Conservation (phyloP, 1,284 basidiomycete genomes). For the Peniophora sp. region DNA sequence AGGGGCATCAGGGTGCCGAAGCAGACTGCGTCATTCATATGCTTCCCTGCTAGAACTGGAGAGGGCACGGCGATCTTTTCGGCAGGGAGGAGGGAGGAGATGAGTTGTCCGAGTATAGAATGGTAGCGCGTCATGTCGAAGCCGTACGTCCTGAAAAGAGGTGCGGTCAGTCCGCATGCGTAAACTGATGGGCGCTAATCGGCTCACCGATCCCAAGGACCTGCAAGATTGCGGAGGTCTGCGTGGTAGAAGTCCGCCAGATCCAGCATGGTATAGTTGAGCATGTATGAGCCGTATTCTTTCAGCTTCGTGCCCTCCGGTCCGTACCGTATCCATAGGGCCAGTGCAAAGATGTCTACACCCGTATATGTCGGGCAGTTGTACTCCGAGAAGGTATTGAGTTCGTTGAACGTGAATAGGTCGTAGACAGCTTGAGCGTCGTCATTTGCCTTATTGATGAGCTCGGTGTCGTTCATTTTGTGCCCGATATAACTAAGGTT, state of each 20-base stretch:
- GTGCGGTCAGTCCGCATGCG: background rate
- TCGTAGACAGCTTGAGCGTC: conserved; percentile 4
- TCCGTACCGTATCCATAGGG: conserved; percentile 3
- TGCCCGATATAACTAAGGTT: conserved; percentile 4
- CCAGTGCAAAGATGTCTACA: conserved; percentile 4
- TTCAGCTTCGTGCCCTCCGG: conserved; percentile 2
- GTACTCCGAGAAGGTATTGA: conserved; percentile 8
- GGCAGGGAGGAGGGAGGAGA: background rate
- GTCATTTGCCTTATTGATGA: background rate
- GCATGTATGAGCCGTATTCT: conserved; percentile 3
- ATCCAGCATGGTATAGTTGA: background rate
- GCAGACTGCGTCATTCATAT: conserved; percentile 2
- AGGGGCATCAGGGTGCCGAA: background rate
- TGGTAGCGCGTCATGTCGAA: conserved; percentile 7
- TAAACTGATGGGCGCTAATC: background rate
- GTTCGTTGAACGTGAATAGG: conserved; percentile 5
- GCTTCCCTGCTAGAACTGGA: background rate
- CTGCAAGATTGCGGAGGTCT: conserved; percentile 4
- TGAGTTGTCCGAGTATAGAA: conserved; percentile 3
- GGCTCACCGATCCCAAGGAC: conserved; percentile 5
- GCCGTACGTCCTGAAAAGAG: conserved; percentile 5
- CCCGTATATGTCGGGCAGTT: conserved; percentile 7
- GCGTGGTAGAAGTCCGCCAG: conserved; percentile 3
- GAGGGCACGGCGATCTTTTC: conserved; percentile 1
- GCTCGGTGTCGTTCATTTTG: background rate